Percentiles rank a stretch among this genome's conserved stretches.
Evolutionary conservation across 345 rosid genomes (phyloP).

Genomic region (Bruguiera gymnorhiza): DNA sequence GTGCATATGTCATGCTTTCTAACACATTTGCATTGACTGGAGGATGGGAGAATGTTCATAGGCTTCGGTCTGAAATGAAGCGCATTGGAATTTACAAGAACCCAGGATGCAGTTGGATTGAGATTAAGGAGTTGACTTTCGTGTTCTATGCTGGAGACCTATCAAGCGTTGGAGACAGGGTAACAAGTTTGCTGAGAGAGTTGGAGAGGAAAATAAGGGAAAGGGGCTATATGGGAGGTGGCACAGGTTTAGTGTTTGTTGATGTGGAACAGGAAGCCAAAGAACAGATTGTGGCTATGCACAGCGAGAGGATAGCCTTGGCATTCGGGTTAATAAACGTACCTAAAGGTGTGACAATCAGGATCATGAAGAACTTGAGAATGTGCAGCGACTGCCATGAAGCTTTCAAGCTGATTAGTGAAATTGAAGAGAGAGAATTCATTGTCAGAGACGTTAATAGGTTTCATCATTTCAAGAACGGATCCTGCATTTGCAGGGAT

Average conservation of each 20-base stretch:
- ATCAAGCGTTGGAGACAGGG: conserved; percentile 38
- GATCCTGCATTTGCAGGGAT: conserved; percentile 57
- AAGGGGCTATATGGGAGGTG: conserved; percentile 46
- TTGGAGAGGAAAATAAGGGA: conserved; percentile 54
- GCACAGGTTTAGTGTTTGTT: conserved; percentile 41
- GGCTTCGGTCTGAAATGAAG: conserved; percentile 61
- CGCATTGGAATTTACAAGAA: conserved; percentile 55
- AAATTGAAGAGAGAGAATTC: conserved; percentile 52
- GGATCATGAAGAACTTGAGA: conserved; percentile 69
- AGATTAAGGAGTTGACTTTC: conserved; percentile 42
- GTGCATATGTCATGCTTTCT: conserved; percentile 64
- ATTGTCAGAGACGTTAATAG: conserved; percentile 72
- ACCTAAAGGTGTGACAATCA: conserved; percentile 40
- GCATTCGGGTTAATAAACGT: conserved; percentile 52
- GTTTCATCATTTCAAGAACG: conserved; percentile 62
- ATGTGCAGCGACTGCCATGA: conserved; percentile 74
- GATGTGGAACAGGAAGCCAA: conserved; percentile 68
- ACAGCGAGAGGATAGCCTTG: conserved; percentile 71
- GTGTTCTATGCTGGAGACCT: conserved; percentile 59
- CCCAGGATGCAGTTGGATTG: conserved; percentile 83
- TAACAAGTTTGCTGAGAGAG: conserved; percentile 45
- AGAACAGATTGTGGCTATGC: conserved; percentile 53
- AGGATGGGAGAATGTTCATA: conserved; percentile 56
- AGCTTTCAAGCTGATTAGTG: conserved; percentile 64
- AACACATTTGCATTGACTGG: conserved; percentile 60